Base-by-base conservation (phyloP, 768 basidiomycete species). In the Calocybe gangraenosa region DNA sequence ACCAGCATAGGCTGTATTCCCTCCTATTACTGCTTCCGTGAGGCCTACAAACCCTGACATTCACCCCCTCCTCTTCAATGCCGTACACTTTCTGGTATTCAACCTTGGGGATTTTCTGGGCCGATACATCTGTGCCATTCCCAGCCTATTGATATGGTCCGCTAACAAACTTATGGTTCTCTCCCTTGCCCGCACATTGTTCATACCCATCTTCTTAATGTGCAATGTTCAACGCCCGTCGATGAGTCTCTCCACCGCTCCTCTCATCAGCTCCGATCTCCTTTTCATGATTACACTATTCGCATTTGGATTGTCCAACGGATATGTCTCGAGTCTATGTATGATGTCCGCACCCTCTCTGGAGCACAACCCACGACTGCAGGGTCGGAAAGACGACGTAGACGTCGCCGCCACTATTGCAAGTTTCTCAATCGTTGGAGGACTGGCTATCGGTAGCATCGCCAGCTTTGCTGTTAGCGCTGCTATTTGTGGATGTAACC, bases 321-420 rank as follows among this genome's bases (percentile, higher is more conserved):
- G 92, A 32, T 91, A 87, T 58, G 65, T 92, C 21, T 79, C 81
- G 10, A 87, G 84, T 50, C 52, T 87, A 45, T 82, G 82, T 59
- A 81, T 92, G 79, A 92, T 95, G 69, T 71, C 86, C 22, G 88
- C 84, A 8, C 79, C 92, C 2, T 92, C 89, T 2, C 65, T 89
- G 2, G 78, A 84, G 49, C 84, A 92, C 56, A 94, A 94, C 57
- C 81, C 81, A 13, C 70, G 74, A 34, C 63, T 94, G 40, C 74
- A 78, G 52, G 83, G 84, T 6, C 69, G 77, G 35, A 70, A 71
- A 39, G 84, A 88, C 48, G 87, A 94, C 56, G 85, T 92, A 18
- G 92, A 94, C 56, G 73, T 87, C 9, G 90, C 90, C 3, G 92
- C 91, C 3, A 88, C 87, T 0, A 72, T 95, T 10, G 79, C 81